Conservation (phyloP, 2,329 filamentous ascomycete species). For the Trichothecium roseum region DNA sequence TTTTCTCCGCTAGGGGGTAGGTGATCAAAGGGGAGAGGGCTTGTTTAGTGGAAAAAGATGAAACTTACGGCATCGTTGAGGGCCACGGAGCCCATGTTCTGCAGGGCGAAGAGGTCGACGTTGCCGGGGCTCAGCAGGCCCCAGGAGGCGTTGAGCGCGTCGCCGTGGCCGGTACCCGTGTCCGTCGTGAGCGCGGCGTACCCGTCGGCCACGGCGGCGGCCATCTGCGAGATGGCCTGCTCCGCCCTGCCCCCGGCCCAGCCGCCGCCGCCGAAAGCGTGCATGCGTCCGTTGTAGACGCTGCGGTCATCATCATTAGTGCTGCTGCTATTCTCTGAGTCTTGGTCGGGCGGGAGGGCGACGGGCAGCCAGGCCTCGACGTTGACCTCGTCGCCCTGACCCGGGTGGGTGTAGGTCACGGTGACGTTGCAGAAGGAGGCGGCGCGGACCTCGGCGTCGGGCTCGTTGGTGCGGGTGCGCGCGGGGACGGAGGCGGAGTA, state of each 20-base stretch:
- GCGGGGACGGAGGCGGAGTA: too few relatives aligned
- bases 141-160: constrained; percentile 1
- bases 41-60: not conserved
- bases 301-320: constrained; percentile 1
- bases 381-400: not conserved
- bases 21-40: too few relatives aligned
- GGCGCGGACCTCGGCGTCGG: too few relatives aligned
- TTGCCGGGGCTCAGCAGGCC: constrained; percentile 9
- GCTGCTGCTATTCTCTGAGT: too few relatives aligned
- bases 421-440: constrained; percentile 10
- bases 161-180: not conserved
- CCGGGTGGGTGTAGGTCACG: constrained; percentile 4
- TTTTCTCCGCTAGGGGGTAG: too few relatives aligned
- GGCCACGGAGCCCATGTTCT: constrained; percentile 13
- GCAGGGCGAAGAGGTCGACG: constrained; percentile 11
- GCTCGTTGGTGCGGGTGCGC: too few relatives aligned
- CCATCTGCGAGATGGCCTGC: constrained; percentile 5
- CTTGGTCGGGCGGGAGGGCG: too few relatives aligned
- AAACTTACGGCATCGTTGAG: constrained; percentile 16
- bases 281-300: constrained; percentile 19
- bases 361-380: constrained; percentile 14
- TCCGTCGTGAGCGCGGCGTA: constrained; percentile 10
- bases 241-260: constrained; percentile 11
- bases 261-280: constrained; percentile 18
- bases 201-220: constrained; percentile 7